Percentiles rank a stretch among this genome's conserved stretches.
phyloP scores from a whole-genome alignment of 768 basidiomycete genomes.

The Suillus alpinus region DNA sequence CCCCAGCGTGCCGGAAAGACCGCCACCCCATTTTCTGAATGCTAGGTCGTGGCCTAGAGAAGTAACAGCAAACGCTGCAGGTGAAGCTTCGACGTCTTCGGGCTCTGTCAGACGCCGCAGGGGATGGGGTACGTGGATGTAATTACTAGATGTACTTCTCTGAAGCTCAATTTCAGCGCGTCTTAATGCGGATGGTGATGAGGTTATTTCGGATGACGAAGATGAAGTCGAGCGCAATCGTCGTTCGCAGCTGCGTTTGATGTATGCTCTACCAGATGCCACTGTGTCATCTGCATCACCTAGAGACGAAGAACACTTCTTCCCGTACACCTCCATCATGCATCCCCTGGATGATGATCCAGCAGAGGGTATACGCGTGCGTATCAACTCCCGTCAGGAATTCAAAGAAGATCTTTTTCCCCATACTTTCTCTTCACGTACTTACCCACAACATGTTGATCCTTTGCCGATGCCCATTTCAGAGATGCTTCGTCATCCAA shows the following conservation, averaged over 20 bases:
- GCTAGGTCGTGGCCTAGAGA: neutral
- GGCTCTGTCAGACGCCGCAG: slow-evolving; percentile 25
- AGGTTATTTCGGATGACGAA: slow-evolving; percentile 61
- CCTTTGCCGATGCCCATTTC: slow-evolving; percentile 58
- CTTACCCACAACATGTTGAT: slow-evolving; percentile 27
- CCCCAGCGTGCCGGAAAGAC: neutral
- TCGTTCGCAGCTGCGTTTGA: slow-evolving; percentile 40
- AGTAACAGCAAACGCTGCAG: neutral
- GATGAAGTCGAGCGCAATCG: slow-evolving; percentile 55
- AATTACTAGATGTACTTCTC: neutral
- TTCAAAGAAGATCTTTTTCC: slow-evolving; percentile 11
- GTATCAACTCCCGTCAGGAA: slow-evolving; percentile 4
- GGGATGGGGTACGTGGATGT: slow-evolving; percentile 29
- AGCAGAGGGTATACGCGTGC: slow-evolving; percentile 9
- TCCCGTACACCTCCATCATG: slow-evolving; percentile 1
- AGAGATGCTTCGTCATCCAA: slow-evolving; percentile 41
- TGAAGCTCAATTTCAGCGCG: slow-evolving; percentile 25
- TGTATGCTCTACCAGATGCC: slow-evolving; percentile 17
- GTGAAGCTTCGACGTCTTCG: neutral
- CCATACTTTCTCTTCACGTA: slow-evolving; percentile 13
- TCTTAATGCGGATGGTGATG: slow-evolving; percentile 55
- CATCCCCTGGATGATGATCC: slow-evolving; percentile 2
- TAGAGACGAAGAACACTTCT: slow-evolving; percentile 5
- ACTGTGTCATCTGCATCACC: slow-evolving; percentile 5
- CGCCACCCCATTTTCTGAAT: neutral